A percentile compares a stretch with the other conserved stretches of the same genome.
These are phyloP conservation scores for Quercus tomentella DNA, from an alignment of 331 rosid species.

Conservation along the genomic window DNA sequence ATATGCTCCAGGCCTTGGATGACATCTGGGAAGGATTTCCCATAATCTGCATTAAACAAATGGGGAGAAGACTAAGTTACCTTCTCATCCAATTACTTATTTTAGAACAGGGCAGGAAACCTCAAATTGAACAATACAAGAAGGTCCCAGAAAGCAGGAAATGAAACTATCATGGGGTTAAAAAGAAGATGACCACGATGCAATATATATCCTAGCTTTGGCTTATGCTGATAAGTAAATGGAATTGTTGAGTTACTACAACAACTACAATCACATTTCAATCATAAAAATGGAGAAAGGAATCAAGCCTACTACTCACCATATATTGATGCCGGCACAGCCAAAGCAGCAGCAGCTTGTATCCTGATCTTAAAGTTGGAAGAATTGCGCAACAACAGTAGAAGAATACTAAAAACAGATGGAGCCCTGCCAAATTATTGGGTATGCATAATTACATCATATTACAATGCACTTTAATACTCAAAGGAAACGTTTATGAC, in stretches of 20 bases:
- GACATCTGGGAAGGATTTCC: slow-evolving; percentile 67
- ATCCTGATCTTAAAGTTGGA: slow-evolving; percentile 89
- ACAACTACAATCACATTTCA: neutral
- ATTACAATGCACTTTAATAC: neutral
- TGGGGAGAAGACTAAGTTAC: neutral
- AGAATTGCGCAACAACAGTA: slow-evolving; percentile 76
- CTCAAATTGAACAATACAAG: neutral
- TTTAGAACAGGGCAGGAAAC: neutral
- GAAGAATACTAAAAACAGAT: slow-evolving; percentile 72
- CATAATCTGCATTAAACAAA: slow-evolving; percentile 65
- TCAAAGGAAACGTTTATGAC: neutral
- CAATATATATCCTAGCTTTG: neutral
- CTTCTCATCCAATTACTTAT: neutral
- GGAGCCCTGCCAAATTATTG: slow-evolving; percentile 60
- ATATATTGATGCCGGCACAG: slow-evolving; percentile 68
- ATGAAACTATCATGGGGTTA: neutral
- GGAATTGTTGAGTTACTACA: neutral
- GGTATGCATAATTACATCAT: neutral
- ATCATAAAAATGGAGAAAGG: neutral
- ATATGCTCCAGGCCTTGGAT: slow-evolving; percentile 71
- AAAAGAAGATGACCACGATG: too few species aligned
- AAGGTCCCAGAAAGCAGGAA: neutral
- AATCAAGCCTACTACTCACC: slow-evolving; percentile 40
- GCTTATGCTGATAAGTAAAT: neutral
- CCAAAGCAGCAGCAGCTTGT: slow-evolving; percentile 95